phyloP scores from a whole-genome alignment of 2,329 filamentous ascomycete species.

The Phyllosticta citriasiana region DNA sequence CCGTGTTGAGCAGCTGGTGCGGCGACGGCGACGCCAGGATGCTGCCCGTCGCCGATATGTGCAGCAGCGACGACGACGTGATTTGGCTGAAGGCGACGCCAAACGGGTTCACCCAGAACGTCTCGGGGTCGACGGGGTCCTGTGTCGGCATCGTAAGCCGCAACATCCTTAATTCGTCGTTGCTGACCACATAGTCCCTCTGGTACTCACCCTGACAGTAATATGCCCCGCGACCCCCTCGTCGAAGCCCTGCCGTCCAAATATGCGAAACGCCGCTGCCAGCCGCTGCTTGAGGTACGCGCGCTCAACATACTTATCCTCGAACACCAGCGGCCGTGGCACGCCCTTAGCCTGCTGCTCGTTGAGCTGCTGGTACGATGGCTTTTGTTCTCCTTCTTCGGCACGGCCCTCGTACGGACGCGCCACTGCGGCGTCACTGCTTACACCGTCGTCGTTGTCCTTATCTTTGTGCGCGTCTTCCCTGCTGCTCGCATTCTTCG shows the following conservation, averaged over 20 bases:
- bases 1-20: conserved; percentile 28
- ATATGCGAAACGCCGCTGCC: conserved; percentile 29
- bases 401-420: too few species aligned
- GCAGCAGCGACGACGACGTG: conserved; percentile 57
- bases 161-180: too few species aligned
- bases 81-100: conserved; percentile 53
- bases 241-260: conserved; percentile 30
- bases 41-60: conserved; percentile 50
- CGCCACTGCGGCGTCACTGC: too few species aligned
- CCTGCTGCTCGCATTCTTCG: too few species aligned
- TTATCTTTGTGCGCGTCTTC: too few species aligned
- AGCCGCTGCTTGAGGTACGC: conserved; percentile 28
- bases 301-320: conserved; percentile 28
- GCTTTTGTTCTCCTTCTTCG: conserved; percentile 14
- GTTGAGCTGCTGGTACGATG: not conserved
- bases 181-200: too few species aligned
- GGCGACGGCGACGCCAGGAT: conserved; percentile 51
- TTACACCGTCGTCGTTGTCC: too few species aligned
- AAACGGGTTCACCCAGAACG: conserved; percentile 60
- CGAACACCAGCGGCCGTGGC: conserved; percentile 25
- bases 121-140: conserved; percentile 48
- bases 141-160: conserved; percentile 7
- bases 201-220: conserved; percentile 39
- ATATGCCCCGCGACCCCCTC: conserved; percentile 52
- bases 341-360: conserved; percentile 17